Conservation (phyloP, 176 grass and related monocot species). For the Musa troglodytarum region DNA sequence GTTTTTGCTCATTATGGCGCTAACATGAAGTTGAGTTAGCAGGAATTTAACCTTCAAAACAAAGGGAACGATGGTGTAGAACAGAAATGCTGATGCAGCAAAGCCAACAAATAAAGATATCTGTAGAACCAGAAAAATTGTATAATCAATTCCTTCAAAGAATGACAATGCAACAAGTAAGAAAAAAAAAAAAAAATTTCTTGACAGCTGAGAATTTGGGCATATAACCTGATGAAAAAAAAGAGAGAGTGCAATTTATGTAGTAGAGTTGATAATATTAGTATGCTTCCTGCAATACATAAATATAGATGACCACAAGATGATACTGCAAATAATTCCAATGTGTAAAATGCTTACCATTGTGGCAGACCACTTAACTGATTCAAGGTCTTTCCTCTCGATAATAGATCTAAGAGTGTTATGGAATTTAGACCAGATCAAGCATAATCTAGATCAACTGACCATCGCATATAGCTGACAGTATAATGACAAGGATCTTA, state of each 20-base stretch:
- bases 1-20: no score
- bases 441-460: no score
- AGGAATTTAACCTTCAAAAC: conserved; percentile 28
- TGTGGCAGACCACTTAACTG: conserved; percentile 33
- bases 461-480: no score
- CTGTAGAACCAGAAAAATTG: conserved; percentile 12
- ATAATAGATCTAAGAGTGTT: conserved; percentile 25
- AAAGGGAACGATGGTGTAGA: conserved; percentile 30
- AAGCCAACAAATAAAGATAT: conserved; percentile 34
- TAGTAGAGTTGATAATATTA: not conserved
- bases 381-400: conserved; percentile 31
- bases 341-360: conserved; percentile 13
- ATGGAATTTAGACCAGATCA: not conserved
- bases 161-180: not conserved
- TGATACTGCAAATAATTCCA: not conserved
- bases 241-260: not conserved
- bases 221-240: not conserved
- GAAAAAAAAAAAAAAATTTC: no score
- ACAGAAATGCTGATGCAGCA: conserved; percentile 30
- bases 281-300: not conserved
- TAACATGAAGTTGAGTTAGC: not conserved
- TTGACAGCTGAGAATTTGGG: no score
- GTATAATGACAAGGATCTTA: no score
- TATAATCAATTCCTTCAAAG: not conserved
- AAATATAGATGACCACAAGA: no score